Base-by-base conservation (phyloP, 768 basidiomycete genomes). In the Rhodocollybia butyracea region DNA sequence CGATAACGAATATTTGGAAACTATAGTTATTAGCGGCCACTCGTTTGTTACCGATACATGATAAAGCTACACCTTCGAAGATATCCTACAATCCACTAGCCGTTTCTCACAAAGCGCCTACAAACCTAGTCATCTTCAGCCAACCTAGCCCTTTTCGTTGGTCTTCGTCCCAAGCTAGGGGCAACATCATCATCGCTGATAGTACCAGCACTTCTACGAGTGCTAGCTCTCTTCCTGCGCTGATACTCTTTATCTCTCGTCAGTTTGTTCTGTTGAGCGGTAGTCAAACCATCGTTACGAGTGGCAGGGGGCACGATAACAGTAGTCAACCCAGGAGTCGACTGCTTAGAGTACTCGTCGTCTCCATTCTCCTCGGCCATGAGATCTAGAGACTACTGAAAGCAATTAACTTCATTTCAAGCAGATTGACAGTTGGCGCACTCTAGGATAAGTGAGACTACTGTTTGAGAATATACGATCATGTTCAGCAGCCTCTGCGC, bases 401-500 rank as follows among this genome's bases (percentile, higher is more conserved):
- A 57, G 45, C 56, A 7, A 55, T 36, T 34, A 51, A 55, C 60
- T 51, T 30, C 55, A 54, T 29, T n/a, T 31, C 36, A 31, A 41
- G 17, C 39, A 19, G 2, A 29, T 8, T n/a, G 45, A 46, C 5
- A 8, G 15, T 24, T 22, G 55, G 26, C 63, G 45, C 62, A 86
- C 91, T 80, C 88, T 91, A 66, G 82, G 81, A 68, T 81, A 83
- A 2, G 91, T 91, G 29, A 81, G 64, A 61, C 90, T 92, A 70
- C 90, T 92, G 56, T 78, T 86, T 2, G 91, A 91, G 70, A 94
- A 94, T 58, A 92, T 73, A 45, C 91, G 79, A 64, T 94, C 91
- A 12, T 79, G 73, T 55, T 93, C 91, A 58, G 79, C 82, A 55
- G 91, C 80, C 60, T 93, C 90, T 60, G 86, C 83, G 64, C 85